Conservation (phyloP, 2,329 filamentous ascomycete species). For the Trichoderma sp. region DNA sequence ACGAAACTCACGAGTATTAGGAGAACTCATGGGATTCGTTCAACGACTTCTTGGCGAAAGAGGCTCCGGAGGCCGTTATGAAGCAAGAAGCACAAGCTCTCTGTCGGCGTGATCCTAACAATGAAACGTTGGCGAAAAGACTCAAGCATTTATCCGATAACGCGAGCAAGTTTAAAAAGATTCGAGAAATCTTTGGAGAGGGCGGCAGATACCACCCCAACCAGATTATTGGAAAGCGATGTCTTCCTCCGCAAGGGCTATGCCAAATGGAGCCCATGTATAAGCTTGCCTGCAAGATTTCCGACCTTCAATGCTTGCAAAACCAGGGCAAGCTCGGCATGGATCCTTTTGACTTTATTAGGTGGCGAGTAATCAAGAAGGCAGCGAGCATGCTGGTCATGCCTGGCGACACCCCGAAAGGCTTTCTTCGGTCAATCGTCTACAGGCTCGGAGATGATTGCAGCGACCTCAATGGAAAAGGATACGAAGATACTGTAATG, state of each 20-base stretch:
- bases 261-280: conserved; percentile 45
- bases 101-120: conserved; percentile 18
- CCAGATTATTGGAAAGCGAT: conserved; percentile 41
- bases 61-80: conserved; percentile 33
- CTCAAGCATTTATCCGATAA: conserved; percentile 39
- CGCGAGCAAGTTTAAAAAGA: conserved; percentile 41
- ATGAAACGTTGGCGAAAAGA: conserved; percentile 24
- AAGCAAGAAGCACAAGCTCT: conserved; percentile 30
- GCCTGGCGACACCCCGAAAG: conserved; percentile 26
- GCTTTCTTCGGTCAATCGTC: conserved; percentile 30
- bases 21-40: conserved; percentile 39
- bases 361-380: conserved; percentile 41
- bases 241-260: conserved; percentile 40
- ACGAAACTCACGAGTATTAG: conserved; percentile 40
- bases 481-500: conserved; percentile 37
- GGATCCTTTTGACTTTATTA: conserved; percentile 46
- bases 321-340: conserved; percentile 38
- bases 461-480: not conserved
- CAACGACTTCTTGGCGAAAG: conserved; percentile 36
- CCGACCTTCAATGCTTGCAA: conserved; percentile 38
- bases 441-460: conserved; percentile 30
- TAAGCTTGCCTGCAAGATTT: conserved; percentile 41
- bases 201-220: conserved; percentile 43
- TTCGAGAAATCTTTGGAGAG: conserved; percentile 42
- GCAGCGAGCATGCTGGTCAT: conserved; percentile 1